Base-by-base conservation (phyloP, 257 asterid genomes). In the Avicennia marina region DNA sequence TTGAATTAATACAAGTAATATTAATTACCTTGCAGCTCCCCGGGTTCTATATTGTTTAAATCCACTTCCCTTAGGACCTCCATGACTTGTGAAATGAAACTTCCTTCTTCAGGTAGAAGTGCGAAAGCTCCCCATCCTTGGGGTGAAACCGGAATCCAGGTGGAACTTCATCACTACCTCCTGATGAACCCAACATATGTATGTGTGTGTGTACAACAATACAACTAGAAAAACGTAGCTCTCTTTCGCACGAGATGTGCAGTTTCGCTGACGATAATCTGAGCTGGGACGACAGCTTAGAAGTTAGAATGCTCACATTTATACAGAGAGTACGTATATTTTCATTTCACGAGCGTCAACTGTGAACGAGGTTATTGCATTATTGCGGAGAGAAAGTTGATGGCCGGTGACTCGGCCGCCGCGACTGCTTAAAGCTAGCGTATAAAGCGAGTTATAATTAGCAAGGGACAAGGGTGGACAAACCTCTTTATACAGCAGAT, bases 111-210 rank as follows among this genome's bases (percentile, higher is more conserved):
- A 90, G 69, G 80, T 86, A 90, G 64, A 81, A 86, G 56, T 86
- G 90, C 41, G 86, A 90, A 44, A 90, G 95, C 85, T 90, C 97
- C 63, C 86, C 97, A 17, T 90, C 97, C 12, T 95, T 84, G 4
- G 97, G 97, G 65, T 89, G 97, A 71, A 86, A 86, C 64, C 95
- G 79, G 47, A 89, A 86, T 27, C 97, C 97, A 0, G 97, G 97
- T 0, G 97, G 97, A 60, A 90, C 97, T 1, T 93, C 97, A 1
- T n/a, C n/a, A n/a, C 83, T 75, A 6, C 76, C 72, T 2, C 95
- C 82, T 19, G 81, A 78, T 32, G 95, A 65, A 58, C 72, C 80
- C 51, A 65, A 65, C 62, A 29, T 32, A 16, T 40, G 20, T 53
- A 20, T 18, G 11, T 2, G n/a, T n/a, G n/a, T n/a, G n/a, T 45